These are phyloP conservation scores for Ambrosia trifida DNA, from an alignment of 129 eudicot species.

Conservation along the genomic window DNA sequence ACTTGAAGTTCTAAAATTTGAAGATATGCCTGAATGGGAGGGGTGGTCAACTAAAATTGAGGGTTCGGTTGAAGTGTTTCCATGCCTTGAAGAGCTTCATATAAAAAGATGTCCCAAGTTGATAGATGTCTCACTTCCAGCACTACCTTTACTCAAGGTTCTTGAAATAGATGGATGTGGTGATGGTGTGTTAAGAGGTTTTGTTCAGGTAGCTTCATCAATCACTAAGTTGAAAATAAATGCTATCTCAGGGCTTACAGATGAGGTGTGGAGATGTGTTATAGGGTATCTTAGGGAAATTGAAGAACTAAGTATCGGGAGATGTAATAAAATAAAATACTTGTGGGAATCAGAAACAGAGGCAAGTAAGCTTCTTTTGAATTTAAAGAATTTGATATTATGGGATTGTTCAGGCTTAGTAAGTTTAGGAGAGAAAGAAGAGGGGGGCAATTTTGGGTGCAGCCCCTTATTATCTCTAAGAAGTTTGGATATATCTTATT, in stretches of 20 bases:
- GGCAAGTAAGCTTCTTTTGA: slow-evolving; percentile 1
- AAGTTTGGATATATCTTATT: background rate
- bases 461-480: slow-evolving; percentile 3
- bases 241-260: background rate
- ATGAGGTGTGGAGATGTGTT: slow-evolving; percentile 15
- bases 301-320: background rate
- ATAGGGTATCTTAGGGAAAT: background rate
- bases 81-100: slow-evolving; percentile 14
- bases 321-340: background rate
- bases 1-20: background rate
- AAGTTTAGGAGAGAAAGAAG: slow-evolving; percentile 24
- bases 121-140: slow-evolving; percentile 1
- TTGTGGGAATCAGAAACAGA: too few species aligned
- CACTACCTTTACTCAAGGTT: slow-evolving; percentile 9
- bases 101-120: background rate
- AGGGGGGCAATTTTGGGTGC: background rate
- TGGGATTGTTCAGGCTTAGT: background rate
- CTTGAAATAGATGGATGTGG: background rate
- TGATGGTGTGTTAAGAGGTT: slow-evolving; percentile 7
- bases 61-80: background rate
- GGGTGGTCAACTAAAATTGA: background rate
- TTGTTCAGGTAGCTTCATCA: slow-evolving; percentile 13
- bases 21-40: background rate
- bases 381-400: background rate
- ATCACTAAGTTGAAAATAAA: background rate